phyloP scores from a whole-genome alignment of 192 early-diverging fungal species.

The Allomyces arbusculus region DNA sequence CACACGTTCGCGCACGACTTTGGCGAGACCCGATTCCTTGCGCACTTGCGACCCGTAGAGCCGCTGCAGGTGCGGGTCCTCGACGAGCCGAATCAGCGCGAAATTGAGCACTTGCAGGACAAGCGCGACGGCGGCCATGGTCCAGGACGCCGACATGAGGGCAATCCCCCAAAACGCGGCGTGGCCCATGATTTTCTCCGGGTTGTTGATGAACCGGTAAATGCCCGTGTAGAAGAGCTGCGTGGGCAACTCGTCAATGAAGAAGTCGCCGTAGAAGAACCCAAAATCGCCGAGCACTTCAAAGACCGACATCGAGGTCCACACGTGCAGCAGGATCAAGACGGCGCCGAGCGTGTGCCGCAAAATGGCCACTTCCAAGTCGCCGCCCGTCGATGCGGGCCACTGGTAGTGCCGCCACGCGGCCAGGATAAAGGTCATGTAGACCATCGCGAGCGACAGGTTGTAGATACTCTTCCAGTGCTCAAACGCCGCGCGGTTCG shows the following conservation, averaged over 20 bases:
- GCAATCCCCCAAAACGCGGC: slow-evolving; percentile 87
- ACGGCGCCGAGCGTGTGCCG: slow-evolving; percentile 63
- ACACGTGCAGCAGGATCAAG: slow-evolving; percentile 64
- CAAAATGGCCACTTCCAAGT: slow-evolving; percentile 28
- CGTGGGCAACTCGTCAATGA: slow-evolving; percentile 57
- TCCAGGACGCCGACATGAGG: slow-evolving; percentile 58
- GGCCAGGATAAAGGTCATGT: slow-evolving; percentile 67
- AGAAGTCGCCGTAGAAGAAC: slow-evolving; percentile 63
- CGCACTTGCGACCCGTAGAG: slow-evolving; percentile 70
- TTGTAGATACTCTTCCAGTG: slow-evolving; percentile 96
- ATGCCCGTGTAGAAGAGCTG: slow-evolving; percentile 74
- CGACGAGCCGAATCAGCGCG: slow-evolving; percentile 69
- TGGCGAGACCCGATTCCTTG: slow-evolving; percentile 53
- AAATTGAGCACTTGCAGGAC: slow-evolving; percentile 65
- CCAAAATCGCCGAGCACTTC: slow-evolving; percentile 87
- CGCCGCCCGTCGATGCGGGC: slow-evolving; percentile 42
- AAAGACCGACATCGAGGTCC: slow-evolving; percentile 79
- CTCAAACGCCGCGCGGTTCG: slow-evolving; percentile 64
- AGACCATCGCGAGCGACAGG: slow-evolving; percentile 73
- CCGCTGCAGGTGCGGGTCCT: slow-evolving; percentile 77
- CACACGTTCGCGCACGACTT: slow-evolving; percentile 16
- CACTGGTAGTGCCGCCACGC: slow-evolving; percentile 58
- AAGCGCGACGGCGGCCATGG: slow-evolving; percentile 65
- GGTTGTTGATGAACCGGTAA: slow-evolving; percentile 86
- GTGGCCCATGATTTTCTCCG: slow-evolving; percentile 80